Percentiles rank a stretch among this genome's conserved stretches.
Conservation (phyloP, 495 filamentous ascomycete genomes). For the Pyrenula massariospora region DNA sequence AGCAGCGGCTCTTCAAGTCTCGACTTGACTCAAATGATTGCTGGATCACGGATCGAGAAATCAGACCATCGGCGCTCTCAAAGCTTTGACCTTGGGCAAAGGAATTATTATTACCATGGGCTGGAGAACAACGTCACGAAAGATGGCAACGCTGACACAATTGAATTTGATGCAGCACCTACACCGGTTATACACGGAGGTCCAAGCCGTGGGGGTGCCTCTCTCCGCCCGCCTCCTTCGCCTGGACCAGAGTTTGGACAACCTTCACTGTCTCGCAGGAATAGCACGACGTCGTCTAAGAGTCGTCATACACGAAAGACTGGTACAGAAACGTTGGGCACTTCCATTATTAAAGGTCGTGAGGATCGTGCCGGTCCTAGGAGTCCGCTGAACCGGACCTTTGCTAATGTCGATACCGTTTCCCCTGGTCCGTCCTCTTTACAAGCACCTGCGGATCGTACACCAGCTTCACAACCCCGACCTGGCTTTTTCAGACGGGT, state of each 20-base stretch:
- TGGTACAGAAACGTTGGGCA: constrained; percentile 28
- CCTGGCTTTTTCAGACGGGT: constrained; percentile 89
- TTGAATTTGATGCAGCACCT: constrained; percentile 70
- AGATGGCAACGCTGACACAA: constrained; percentile 19
- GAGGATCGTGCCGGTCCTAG: constrained; percentile 15
- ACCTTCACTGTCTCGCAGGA: constrained; percentile 37
- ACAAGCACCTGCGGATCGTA: background rate
- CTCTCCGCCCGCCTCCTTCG: constrained; percentile 25
- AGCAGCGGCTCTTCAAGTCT: constrained; percentile 59
- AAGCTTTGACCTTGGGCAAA: constrained; percentile 62
- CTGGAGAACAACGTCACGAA: constrained; percentile 2
- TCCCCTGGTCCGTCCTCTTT: background rate
- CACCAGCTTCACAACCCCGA: constrained; percentile 42
- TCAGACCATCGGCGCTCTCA: constrained; percentile 52
- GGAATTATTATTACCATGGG: constrained; percentile 8
- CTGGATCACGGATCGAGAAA: constrained; percentile 41
- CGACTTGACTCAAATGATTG: constrained; percentile 42
- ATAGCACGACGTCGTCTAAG: constrained; percentile 52
- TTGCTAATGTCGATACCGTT: background rate
- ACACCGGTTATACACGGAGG: constrained; percentile 78
- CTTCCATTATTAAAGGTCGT: constrained; percentile 18
- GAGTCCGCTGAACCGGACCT: constrained; percentile 13
- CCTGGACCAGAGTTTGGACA: constrained; percentile 28
- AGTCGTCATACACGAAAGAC: constrained; percentile 23
- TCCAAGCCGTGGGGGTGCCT: constrained; percentile 42